Percentiles rank a stretch among this genome's conserved stretches.
phyloP scores from a whole-genome alignment of 2,329 filamentous ascomycete species.

The Penicillium sp. region DNA sequence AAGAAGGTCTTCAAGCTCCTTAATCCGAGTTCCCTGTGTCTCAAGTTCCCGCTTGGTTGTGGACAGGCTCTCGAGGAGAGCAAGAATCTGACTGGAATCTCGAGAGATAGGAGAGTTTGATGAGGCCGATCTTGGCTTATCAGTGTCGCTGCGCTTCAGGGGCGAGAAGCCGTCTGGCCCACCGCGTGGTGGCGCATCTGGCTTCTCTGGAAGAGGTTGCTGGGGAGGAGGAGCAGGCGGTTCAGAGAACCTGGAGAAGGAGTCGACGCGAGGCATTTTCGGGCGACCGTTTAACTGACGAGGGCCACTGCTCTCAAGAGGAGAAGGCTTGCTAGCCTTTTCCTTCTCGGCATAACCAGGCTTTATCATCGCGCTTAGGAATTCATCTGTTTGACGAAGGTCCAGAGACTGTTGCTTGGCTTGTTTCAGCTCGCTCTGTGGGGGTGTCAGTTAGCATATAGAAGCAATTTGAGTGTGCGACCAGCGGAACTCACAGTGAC shows the following conservation, averaged over 20 bases:
- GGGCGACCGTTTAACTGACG: constrained; percentile 54
- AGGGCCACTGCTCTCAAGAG: constrained; percentile 51
- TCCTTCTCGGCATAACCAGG: constrained; percentile 67
- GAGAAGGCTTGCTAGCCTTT: constrained; percentile 52
- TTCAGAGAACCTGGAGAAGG: constrained; percentile 86
- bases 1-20: constrained; percentile 79
- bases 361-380: constrained; percentile 76
- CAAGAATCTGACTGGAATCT: constrained; percentile 76
- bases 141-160: constrained; percentile 76
- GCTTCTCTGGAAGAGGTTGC: constrained; percentile 91
- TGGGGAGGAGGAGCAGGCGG: constrained; percentile 92
- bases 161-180: constrained; percentile 56
- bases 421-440: constrained; percentile 84
- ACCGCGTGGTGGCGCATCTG: constrained; percentile 65
- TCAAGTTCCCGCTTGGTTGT: constrained; percentile 87
- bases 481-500: constrained; percentile 66
- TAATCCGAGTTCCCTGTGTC: constrained; percentile 77
- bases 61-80: constrained; percentile 82
- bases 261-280: constrained; percentile 67
- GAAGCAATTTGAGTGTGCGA: too few species aligned
- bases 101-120: constrained; percentile 53
- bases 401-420: constrained; percentile 88
- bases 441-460: constrained; percentile 8
- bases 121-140: constrained; percentile 66
- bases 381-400: constrained; percentile 79